Evolutionary conservation across 441 rosid genomes (phyloP), one percentile per base, ranked within the genome.

Genomic region (Aleurites moluccanus): DNA sequence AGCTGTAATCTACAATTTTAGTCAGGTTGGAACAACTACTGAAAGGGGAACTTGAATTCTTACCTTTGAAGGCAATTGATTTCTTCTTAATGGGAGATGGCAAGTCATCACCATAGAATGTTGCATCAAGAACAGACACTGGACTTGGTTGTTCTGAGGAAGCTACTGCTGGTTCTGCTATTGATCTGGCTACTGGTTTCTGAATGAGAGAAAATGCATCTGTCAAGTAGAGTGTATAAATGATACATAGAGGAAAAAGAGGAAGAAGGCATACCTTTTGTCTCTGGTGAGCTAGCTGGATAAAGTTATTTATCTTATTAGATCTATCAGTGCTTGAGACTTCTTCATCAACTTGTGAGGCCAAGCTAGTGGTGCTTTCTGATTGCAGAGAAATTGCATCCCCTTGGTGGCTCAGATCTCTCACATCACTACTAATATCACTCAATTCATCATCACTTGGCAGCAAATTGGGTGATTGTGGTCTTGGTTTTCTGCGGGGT

Each of bases 81-180:
- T 80, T 89, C 86, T 86, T 90, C 83, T 88, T 89, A 79, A 92
- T 86, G 6, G 98, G 98, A 35, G 96, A 92, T 77, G 94, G 96
- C 72, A 86, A 83, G 73, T 94, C 98, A 70, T 94, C 98, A 72
- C 82, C 80, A 16, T 84, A 88, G 77, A 89, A 86, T 78, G 92
- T 70, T 75, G 92, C 87, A 84, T 94, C 98, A 30, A 96, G 98
- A 75, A 96, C 94, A 50, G 99, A 92, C 74, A 94, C 87, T 2
- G 98, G 99, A 75, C 99, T 96, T 14, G 98, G 98, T 76, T 96
- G 98, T 79, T 96, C 95, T 55, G 83, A 82, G 30, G 92, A 77
- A 73, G 80, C 73, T 77, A 64, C 76, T 59, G 78, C 80, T 70
- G 79, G 86, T 81, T 88, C 81, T 73, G 77, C 68, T 66, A 13